Evolutionary conservation across 495 filamentous ascomycete species (phyloP), one percentile per base, ranked within the genome.

Genomic region (Aspergillus panamensis): DNA sequence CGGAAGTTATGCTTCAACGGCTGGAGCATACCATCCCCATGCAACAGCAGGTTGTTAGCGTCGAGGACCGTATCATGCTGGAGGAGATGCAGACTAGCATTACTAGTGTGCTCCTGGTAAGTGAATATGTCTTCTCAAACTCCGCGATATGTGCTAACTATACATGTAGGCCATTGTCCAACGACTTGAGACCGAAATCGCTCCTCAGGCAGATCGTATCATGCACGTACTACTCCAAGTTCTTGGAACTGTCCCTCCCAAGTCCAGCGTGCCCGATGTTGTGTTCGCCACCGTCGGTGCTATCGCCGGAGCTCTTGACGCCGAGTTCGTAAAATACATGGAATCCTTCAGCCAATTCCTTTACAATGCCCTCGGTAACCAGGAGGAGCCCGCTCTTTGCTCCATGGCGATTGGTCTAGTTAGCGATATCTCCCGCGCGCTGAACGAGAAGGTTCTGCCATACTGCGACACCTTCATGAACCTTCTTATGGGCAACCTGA

Each of bases 401-500:
- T 83, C 92, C 37, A 96, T 98, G 89, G 93, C 94, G 52, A 97
- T 97, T 73, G 94, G 94, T 55, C 79, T 97, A 44, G 92, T 97
- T 58, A 96, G 93, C 70, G 94, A 98, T 68, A 91, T 98, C 65
- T 88, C 90, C 29, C 89, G 94, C 59, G 92, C 92, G 9, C 77
- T 97, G 72, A 91, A 91, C 66, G 88, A 90, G 67, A 85, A 87
- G 68, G 87, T 92, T 63, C 89, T 92, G 73, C 94, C 93, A 49
- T 97, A 85, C 77, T 98, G 94, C 75, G 95, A 98, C 66, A 79
- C 82, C 57, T 97, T 97, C 69, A 98, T 98, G 94, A 98, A 97
- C 75, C 87, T 90, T 65, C 80, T 98, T 37, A 82, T 97, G 59
- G 89, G 87, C 72, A 96, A 93, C 67, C 82, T 98, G 10, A 82